Conservation (phyloP, 2,329 filamentous ascomycete species). For the Ascochyta pisi region DNA sequence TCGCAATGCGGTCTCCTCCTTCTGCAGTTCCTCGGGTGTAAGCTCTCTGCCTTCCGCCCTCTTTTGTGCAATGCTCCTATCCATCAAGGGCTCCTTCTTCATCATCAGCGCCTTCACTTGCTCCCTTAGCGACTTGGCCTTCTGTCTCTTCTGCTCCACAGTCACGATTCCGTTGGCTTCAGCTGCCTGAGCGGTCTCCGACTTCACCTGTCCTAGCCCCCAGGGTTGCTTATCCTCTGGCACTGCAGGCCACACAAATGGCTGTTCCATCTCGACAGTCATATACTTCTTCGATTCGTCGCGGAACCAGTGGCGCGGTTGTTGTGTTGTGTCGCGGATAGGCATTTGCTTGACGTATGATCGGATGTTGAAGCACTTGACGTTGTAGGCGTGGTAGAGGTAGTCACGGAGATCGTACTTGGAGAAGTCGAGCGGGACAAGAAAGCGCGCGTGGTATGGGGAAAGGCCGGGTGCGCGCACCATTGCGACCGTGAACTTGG, state of each 20-base stretch:
- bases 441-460: slow-evolving; percentile 84
- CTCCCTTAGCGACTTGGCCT: slow-evolving; percentile 29
- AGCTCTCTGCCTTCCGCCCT: slow-evolving; percentile 3
- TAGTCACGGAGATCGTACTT: slow-evolving; percentile 98
- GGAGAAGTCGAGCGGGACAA: slow-evolving; percentile 89
- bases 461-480: slow-evolving; percentile 75
- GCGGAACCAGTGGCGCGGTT: slow-evolving; percentile 68
- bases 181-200: slow-evolving; percentile 37
- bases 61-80: slow-evolving; percentile 1
- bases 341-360: slow-evolving; percentile 78
- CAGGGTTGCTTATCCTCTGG: slow-evolving; percentile 58
- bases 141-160: slow-evolving; percentile 21
- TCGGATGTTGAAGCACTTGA: slow-evolving; percentile 72
- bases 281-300: slow-evolving; percentile 84
- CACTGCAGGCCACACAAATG: slow-evolving; percentile 84
- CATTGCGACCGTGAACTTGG: slow-evolving; percentile 80
- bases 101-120: slow-evolving; percentile 36
- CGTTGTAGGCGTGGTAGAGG: slow-evolving; percentile 83
- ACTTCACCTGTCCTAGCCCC: slow-evolving; percentile 53
- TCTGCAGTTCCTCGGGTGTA: slow-evolving; percentile 16
- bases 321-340: slow-evolving; percentile 60
- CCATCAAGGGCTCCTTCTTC: slow-evolving; percentile 20
- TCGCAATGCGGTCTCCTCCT: slow-evolving; percentile 27
- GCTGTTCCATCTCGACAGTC: slow-evolving; percentile 86
- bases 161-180: slow-evolving; percentile 14